Conservation (phyloP, 208 protist species). For the Trypanosoma lewisi region DNA sequence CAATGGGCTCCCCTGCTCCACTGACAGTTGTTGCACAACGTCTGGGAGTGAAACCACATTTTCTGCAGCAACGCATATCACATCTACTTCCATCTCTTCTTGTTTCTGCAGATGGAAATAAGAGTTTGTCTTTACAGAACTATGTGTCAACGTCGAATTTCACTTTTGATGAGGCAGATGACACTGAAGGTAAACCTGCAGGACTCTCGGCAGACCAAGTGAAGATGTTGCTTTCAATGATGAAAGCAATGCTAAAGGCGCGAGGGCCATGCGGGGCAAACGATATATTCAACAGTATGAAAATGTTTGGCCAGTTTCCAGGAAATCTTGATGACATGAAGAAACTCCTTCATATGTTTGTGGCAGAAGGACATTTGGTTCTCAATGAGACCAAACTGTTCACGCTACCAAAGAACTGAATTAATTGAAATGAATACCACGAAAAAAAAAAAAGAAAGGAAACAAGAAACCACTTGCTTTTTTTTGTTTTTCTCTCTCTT, state of each 20-base stretch:
- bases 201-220: conserved; percentile 65
- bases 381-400: conserved; percentile 65
- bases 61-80: conserved; percentile 22
- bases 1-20: conserved; percentile 26
- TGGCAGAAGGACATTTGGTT: conserved; percentile 44
- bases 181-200: conserved; percentile 37
- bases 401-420: conserved; percentile 31
- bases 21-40: conserved; percentile 28
- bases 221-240: conserved; percentile 59
- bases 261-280: conserved; percentile 44
- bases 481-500: background rate
- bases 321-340: conserved; percentile 55
- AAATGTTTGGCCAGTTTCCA: conserved; percentile 69
- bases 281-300: conserved; percentile 85
- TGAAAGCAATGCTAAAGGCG: conserved; percentile 61
- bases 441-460: background rate
- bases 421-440: background rate
- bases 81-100: conserved; percentile 29
- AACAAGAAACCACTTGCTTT: background rate
- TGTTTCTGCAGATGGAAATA: conserved; percentile 24
- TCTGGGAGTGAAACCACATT: conserved; percentile 21
- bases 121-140: conserved; percentile 37
- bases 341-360: conserved; percentile 65
- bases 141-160: conserved; percentile 31
- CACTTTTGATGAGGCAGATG: conserved; percentile 35